phyloP scores from a whole-genome alignment of 441 rosid species.

The Flueggea neowawraea region DNA sequence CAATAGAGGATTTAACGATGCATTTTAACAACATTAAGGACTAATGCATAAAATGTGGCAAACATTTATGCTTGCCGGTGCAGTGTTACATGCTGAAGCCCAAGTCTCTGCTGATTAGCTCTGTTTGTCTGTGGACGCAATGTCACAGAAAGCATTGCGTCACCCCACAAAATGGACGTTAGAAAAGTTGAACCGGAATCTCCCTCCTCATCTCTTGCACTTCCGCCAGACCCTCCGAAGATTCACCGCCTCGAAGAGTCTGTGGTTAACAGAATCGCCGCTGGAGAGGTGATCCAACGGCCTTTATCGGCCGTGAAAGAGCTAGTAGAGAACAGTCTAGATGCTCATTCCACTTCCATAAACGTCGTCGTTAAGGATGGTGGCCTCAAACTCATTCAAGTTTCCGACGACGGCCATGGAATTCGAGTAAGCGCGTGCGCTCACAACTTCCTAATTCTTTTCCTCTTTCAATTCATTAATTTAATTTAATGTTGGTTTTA shows the following conservation, averaged over 20 bases:
- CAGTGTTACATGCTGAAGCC: too few relatives aligned
- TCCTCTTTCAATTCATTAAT: background rate
- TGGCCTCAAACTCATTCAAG: conserved; percentile 97
- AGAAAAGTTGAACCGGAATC: background rate
- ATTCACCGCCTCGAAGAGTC: conserved; percentile 83
- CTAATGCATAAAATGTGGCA: too few relatives aligned
- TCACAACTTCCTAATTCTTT: background rate
- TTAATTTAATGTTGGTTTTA: background rate
- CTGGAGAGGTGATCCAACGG: conserved; percentile 96
- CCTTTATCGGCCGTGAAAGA: conserved; percentile 94
- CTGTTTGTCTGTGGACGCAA: too few relatives aligned
- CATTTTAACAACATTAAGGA: too few relatives aligned
- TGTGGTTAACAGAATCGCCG: conserved; percentile 92
- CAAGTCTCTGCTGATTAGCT: too few relatives aligned
- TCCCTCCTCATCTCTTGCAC: background rate
- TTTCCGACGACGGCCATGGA: conserved; percentile 98
- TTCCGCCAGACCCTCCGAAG: conserved; percentile 53
- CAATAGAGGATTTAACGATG: too few relatives aligned
- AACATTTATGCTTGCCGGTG: too few relatives aligned
- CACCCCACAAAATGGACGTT: too few relatives aligned
- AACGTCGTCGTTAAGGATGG: conserved; percentile 86
- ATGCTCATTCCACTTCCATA: conserved; percentile 73
- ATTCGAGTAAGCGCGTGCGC: conserved; percentile 49
- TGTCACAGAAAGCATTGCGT: too few relatives aligned
- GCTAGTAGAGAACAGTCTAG: conserved; percentile 92